Evolutionary conservation across 257 asterid genomes (phyloP), one percentile per base, ranked within the genome.

Genomic region (Solanum sparsipilum): DNA sequence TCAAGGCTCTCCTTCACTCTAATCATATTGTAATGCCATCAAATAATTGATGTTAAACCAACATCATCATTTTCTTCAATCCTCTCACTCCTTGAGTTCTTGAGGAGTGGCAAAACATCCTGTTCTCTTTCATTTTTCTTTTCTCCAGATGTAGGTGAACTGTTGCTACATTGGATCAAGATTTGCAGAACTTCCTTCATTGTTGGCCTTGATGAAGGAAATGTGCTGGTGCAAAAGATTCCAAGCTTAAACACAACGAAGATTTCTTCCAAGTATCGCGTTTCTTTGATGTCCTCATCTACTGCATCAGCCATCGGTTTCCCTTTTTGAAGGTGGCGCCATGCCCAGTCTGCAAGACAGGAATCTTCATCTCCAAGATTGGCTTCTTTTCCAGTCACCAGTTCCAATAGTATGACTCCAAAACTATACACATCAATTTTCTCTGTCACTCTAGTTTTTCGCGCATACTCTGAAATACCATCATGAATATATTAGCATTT

Each of bases 391-490:
- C 99, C 97, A 0, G 98, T 96, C 44, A 93, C 92, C 83, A 96
- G 82, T 84, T 97, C 99, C 65, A 97, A 91, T 72, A 97, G 98
- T 82, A 97, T 84, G 86, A 95, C 98, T 13, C 99, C 99, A 39
- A 95, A 97, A 75, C 98, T 93, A 83, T 92, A 97, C 78, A 97
- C 98, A 48, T 97, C 99, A 36, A 96, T 90, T 94, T 96, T 97
- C 95, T 96, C 98, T 9, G 88, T 93, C 89, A 93, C 98, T 91
- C 94, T 91, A 34, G 92, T 90, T 16, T 96, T 95, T 13, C 91
- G 94, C 9, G 96, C 95, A 65, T 96, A 97, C 90, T 97, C 99
- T 97, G 96, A 29, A 84, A 32, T 48, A 29, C 0, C 67, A 81
- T 46, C 25, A 81, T 48, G 78, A 20, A 56, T 56, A 20, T 48